Evolutionary conservation across 306 rosid species (phyloP), one percentile per base, ranked within the genome.

Genomic region (Vachellia pachyceras): DNA sequence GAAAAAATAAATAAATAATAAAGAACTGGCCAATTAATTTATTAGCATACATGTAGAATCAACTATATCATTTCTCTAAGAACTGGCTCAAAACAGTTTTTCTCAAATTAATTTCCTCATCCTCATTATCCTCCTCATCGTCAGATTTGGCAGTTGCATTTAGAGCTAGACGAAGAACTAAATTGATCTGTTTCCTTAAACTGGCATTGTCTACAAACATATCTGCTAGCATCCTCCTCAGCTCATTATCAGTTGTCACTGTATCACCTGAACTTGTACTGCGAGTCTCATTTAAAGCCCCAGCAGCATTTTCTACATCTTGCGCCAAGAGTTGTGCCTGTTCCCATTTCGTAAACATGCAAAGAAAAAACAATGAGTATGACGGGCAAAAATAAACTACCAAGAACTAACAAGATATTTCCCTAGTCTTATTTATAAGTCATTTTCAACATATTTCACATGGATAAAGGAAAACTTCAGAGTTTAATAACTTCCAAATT

Each of bases 301-400:
- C 83, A 65, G 81, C 86, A 20, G 83, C 77, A 76, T 86, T 85
- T 77, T 90, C 95, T 39, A 89, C 85, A 45, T 91, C 94, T 74
- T 88, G 96, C 7, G 94, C 96, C 5, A 93, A 93, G 81, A 95
- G 98, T 84, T 93, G 97, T 69, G 97, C 97, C 99, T 95, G 96
- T 79, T 81, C 69, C 76, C 84, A 78, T 70, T 78, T 75, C 63
- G 64, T 66, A 78, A 52, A 79, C 57, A 67, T 23, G 79, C 36
- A 82, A 66, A 45, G 76, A 73, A 80, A 75, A 78, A 80, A 76
- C 41, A 22, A n/a, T 72, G 60, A 82, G 68, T 15, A 15, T 0
- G 13, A 70, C 75, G 63, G 69, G 77, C 57, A 80, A 47, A 67
- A 69, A 77, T 41, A 35, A 17, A 70, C 63, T 69, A 69, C n/a